A percentile compares a stretch with the other conserved stretches of the same genome.
Evolutionary conservation across 2,329 filamentous ascomycete genomes (phyloP).

Genomic region (Phyllosticta citribraziliensis): DNA sequence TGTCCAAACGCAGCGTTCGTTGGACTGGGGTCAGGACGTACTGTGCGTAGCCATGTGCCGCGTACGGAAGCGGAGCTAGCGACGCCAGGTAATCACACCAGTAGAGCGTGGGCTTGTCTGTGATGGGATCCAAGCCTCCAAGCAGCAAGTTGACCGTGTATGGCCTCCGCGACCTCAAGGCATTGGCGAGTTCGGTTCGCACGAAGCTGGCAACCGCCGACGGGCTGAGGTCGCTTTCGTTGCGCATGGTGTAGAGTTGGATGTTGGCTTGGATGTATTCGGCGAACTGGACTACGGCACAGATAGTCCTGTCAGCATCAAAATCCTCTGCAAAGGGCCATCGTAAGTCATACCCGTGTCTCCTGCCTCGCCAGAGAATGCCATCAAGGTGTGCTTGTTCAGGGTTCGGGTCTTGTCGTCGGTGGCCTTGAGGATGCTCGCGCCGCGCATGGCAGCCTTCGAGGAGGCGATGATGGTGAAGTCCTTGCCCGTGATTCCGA

Average conservation of each 20-base stretch:
- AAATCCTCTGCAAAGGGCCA: slow-evolving; percentile 5
- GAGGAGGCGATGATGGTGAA: slow-evolving; percentile 96
- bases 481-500: slow-evolving; percentile 98
- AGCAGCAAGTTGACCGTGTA: slow-evolving; percentile 96
- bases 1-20: not conserved
- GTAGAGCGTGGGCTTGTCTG: slow-evolving; percentile 81
- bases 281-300: slow-evolving; percentile 77
- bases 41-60: slow-evolving; percentile 96
- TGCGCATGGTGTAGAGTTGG: slow-evolving; percentile 97
- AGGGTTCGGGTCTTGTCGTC: slow-evolving; percentile 94
- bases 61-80: slow-evolving; percentile 80
- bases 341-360: slow-evolving; percentile 61
- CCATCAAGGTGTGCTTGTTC: slow-evolving; percentile 91
- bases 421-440: slow-evolving; percentile 84
- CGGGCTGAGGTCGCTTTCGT: slow-evolving; percentile 83
- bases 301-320: slow-evolving; percentile 14
- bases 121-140: slow-evolving; percentile 86
- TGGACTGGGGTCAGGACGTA: slow-evolving; percentile 37
- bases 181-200: slow-evolving; percentile 82
- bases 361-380: slow-evolving; percentile 90
- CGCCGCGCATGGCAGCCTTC: slow-evolving; percentile 96
- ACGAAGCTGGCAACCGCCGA: slow-evolving; percentile 87
- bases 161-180: slow-evolving; percentile 81
- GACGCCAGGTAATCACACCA: slow-evolving; percentile 97
- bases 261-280: slow-evolving; percentile 99